Base-by-base conservation (phyloP, 352 stramenopile species). In the Globisporangium nunn region DNA sequence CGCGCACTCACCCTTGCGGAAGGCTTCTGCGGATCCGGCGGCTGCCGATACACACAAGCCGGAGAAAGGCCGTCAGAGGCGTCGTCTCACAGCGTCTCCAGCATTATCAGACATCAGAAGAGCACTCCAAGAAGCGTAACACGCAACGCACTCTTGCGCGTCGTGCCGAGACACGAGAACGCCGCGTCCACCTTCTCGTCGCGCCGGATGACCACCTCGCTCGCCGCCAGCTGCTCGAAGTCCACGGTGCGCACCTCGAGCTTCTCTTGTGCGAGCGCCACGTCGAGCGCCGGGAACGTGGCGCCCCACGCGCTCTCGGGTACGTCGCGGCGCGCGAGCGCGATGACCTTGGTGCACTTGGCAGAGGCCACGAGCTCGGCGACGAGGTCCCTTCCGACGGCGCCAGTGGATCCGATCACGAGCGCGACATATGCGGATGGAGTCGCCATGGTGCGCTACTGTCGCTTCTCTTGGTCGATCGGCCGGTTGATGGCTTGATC, bases 131-230 rank as follows among this genome's bases (percentile, higher is more conserved):
- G 33, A 37, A 37, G 33, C 33, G 33, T 23, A 23, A 23, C 23
- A 37, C 33, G 33, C 33, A 37, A 37, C 48, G 30, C 23, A 78
- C 73, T 63, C 71, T 86, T 85, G 55, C 78, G 75, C 1, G 82
- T 90, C 10, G 82, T 90, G 31, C 82, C 79, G 3, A 92, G 59
- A 30, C 79, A 90, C 45, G 75, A 87, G 61, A 92, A 92, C 7
- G 76, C 69, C 0, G 79, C 78, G 55, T 85, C 72, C 39, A 88
- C 67, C 31, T 81, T 70, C 56, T 87, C 78, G 0, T 55, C 31
- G 0, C 6, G 18, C 11, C 37, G 35, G 41, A 62, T 49, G n/a
- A 54, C 3, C 58, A 61, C 59, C 46, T 70, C 57, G 4, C 54
- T 53, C 48, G 72, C 70, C 4, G 56, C 68, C 35, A 90, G 56